These are phyloP conservation scores for Axilococcus clingmanii DNA, from an alignment of 139 green algal genomes.

Conservation along the genomic window DNA sequence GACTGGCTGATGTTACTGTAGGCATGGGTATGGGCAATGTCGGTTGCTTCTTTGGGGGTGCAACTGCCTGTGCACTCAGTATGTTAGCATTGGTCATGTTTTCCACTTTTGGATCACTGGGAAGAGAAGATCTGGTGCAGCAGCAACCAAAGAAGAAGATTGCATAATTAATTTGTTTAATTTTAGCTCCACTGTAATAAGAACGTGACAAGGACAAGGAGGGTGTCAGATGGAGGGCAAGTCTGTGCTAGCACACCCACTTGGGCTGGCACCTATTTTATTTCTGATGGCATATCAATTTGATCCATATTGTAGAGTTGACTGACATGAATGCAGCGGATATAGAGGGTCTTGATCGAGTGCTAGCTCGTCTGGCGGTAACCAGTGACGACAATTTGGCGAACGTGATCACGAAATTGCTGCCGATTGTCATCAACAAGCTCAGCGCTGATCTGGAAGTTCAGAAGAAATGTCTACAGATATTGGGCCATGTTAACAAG, in stretches of 20 bases:
- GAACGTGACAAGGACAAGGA: too few species aligned
- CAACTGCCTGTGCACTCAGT: slow-evolving; percentile 33
- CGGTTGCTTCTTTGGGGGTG: slow-evolving; percentile 66
- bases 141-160: too few species aligned
- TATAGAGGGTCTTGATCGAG: slow-evolving; percentile 55
- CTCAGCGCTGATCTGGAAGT: slow-evolving; percentile 7
- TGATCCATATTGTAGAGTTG: slow-evolving; percentile 2
- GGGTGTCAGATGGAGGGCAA: too few species aligned
- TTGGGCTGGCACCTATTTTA: not conserved
- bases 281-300: too few species aligned
- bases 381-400: slow-evolving; percentile 74
- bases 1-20: slow-evolving; percentile 48
- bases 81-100: slow-evolving; percentile 44
- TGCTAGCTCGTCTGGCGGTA: slow-evolving; percentile 67
- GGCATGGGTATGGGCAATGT: slow-evolving; percentile 44
- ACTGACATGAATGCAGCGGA: slow-evolving; percentile 24
- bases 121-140: slow-evolving; percentile 32
- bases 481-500: slow-evolving; percentile 89
- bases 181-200: too few species aligned
- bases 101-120: slow-evolving; percentile 45
- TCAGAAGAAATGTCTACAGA: slow-evolving; percentile 65
- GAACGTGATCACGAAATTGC: slow-evolving; percentile 59
- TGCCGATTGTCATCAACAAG: slow-evolving; percentile 57
- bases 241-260: not conserved
- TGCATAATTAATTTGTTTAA: too few species aligned